phyloP scores from a whole-genome alignment of 371 early-diverging fungal species.

The Rhizopus sp. region DNA sequence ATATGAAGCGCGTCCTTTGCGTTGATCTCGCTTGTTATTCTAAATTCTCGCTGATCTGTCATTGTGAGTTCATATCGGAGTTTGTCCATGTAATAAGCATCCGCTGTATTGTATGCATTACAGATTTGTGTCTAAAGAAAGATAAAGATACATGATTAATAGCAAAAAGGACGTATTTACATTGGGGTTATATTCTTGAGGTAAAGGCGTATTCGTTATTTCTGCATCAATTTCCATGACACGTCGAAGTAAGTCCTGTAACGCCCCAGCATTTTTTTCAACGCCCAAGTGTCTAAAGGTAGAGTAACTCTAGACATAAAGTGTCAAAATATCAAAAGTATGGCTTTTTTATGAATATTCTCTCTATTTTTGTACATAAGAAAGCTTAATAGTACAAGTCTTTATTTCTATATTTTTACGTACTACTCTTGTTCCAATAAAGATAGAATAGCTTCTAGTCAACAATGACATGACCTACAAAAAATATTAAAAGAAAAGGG shows the following conservation, averaged over 20 bases:
- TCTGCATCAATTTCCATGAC: conserved; percentile 41
- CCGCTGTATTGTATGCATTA: conserved; percentile 29
- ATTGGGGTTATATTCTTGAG: conserved; percentile 22
- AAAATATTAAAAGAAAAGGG: no score
- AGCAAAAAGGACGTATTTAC: conserved; percentile 12
- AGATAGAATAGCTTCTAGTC: no score
- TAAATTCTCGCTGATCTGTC: neutral
- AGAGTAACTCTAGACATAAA: neutral
- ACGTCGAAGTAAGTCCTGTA: conserved; percentile 31
- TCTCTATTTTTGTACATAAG: neutral
- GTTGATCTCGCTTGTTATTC: neutral
- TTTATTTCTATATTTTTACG: no score
- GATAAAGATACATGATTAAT: neutral
- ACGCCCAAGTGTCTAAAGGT: conserved; percentile 22
- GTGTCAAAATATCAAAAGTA: neutral
- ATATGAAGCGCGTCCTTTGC: conserved; percentile 18
- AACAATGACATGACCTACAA: no score
- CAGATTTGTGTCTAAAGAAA: conserved; percentile 28
- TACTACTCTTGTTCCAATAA: no score
- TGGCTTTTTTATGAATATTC: neutral
- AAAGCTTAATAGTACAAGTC: neutral
- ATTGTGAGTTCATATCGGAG: neutral
- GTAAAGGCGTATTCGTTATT: conserved; percentile 17
- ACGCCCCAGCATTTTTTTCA: conserved; percentile 32
- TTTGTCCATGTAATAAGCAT: conserved; percentile 14